Percentiles rank a stretch among this genome's conserved stretches.
Conservation (phyloP, 495 filamentous ascomycete genomes). For the Tuber magnatum region DNA sequence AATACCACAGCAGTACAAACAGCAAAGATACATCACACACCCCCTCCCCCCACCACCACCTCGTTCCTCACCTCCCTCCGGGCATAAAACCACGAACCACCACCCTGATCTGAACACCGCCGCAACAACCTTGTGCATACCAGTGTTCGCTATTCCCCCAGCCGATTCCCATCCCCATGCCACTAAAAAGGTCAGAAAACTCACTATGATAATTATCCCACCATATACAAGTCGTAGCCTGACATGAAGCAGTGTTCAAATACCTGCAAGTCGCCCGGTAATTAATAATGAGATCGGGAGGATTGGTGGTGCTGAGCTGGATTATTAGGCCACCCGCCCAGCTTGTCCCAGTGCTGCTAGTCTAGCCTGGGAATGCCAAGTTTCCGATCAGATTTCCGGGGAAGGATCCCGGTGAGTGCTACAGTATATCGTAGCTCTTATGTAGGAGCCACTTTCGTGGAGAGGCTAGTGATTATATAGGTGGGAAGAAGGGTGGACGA, state of each 20-base stretch:
- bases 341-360: slow-evolving; percentile 51
- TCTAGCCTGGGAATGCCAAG: slow-evolving; percentile 49
- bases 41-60: neutral
- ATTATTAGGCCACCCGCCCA: slow-evolving; percentile 63
- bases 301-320: slow-evolving; percentile 55
- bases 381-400: slow-evolving; percentile 64
- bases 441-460: slow-evolving; percentile 55
- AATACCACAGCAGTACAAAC: neutral
- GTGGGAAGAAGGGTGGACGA: neutral
- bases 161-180: slow-evolving; percentile 49
- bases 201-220: slow-evolving; percentile 45
- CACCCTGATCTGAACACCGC: slow-evolving; percentile 39
- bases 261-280: slow-evolving; percentile 48
- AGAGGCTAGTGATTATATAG: neutral
- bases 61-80: neutral
- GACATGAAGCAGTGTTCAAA: slow-evolving; percentile 49
- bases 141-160: slow-evolving; percentile 51
- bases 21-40: neutral
- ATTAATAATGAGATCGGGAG: slow-evolving; percentile 52
- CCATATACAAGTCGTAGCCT: slow-evolving; percentile 18
- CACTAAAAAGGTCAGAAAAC: slow-evolving; percentile 22
- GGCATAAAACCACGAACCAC: slow-evolving; percentile 4
- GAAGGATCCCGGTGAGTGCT: slow-evolving; percentile 48
- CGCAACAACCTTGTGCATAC: slow-evolving; percentile 52
- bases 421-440: slow-evolving; percentile 59